Evolutionary conservation across 2,329 filamentous ascomycete genomes (phyloP), one percentile per base, ranked within the genome.

Genomic region (Fusarium euwallaceae): DNA sequence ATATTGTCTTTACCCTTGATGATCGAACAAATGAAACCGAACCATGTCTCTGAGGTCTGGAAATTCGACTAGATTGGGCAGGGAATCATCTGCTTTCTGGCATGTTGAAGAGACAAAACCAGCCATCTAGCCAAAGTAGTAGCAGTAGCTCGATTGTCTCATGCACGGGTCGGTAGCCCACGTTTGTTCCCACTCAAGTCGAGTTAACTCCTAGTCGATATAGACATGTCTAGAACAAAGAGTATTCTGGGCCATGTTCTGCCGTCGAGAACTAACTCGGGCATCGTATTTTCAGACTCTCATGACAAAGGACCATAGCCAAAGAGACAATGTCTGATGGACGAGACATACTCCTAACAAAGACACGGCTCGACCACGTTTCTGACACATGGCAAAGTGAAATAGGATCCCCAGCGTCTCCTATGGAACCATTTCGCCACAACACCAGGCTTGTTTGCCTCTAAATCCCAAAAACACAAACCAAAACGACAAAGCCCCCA

Each of bases 391-490:
- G 48, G 27, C 17, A 53, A 29, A 32, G 29, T 29, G 24, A 8
- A 32, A 53, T 12, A 29, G 10, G n/a, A n/a, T 20, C 17, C 24
- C 7, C 36, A 16, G 9, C 29, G 20, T n/a, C 39, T n/a, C 17
- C 10, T 37, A 27, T 11, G 9, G 20, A 58, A 43, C 66, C 61
- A 53, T 61, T 73, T 74, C 71, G 71, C 71, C 71, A 34, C 41
- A 74, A 74, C 71, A 74, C 71, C 71, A 63, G 67, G 67, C 71
- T 74, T 37, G 39, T 55, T 55, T 60, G 68, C 71, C 71, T 61
- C 56, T 51, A 48, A 20, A 48, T 67, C 56, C 55, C 41, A 20
- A 55, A 55, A 69, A 45, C 22, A 61, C 14, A 43, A 56, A 48
- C 11, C n/a, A 63, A 61, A 37, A n/a, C 37, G 24, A 58, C 32